Base-by-base conservation (phyloP, 148 eudicot species). In the Persicaria maculosa region DNA sequence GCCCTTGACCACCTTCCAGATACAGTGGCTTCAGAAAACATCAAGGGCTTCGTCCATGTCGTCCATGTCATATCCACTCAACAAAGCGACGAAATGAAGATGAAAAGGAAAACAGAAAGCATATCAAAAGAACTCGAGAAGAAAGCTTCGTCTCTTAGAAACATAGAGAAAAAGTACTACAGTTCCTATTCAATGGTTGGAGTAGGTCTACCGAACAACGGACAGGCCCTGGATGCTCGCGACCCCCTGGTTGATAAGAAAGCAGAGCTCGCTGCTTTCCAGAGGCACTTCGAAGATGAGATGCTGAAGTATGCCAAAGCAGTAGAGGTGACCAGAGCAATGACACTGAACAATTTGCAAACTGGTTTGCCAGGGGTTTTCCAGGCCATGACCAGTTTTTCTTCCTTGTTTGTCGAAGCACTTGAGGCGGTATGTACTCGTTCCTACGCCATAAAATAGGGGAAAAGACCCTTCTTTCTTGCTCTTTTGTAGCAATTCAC, bases 311-410 rank as follows among this genome's bases (percentile, higher is more conserved):
- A 93, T 81, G 76, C 89, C 14, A 93, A 89, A 83, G 93, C 97
- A 9, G 95, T 91, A 36, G 98, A 93, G 77, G 98, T 93, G 72
- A 93, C 98, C 0, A 70, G 90, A 79, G 97, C 95, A 17, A 90
- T 93, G 98, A 93, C 98, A 16, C 70, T 93, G 80, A 93, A 91
- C 80, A 93, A 93, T 79, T 76, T 93, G 47, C 98, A 93, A 70
- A 93, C 98, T 0, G 98, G 98, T 2, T 80, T 93, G 74, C 98
- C 98, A 0, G 98, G 98, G 54, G 98, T 93, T 73, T 93, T 93
- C 62, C 97, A 93, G 74, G 90, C 98, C 2, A 79, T 93, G 93
- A 89, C 97, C 8, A 93, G 95, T 71, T 93, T 93, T 84, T 93
- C 98, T 61, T 82, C 85, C 70, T 74, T 93, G 71, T 82, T 93